Base-by-base conservation (phyloP, 495 filamentous ascomycete species). In the Neurospora africana region DNA sequence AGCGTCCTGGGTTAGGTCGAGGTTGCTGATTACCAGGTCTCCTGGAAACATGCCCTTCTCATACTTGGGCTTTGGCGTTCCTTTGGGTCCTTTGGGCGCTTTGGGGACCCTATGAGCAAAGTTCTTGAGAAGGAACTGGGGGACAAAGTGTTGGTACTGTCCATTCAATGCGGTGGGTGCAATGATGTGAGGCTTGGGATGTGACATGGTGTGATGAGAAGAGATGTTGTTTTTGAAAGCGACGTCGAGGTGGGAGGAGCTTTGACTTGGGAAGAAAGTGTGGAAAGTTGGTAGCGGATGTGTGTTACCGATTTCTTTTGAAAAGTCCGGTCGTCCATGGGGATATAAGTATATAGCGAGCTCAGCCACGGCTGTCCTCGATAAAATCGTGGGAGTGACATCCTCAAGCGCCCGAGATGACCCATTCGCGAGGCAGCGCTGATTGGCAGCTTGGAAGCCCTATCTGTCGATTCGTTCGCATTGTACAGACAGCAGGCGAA, bases 111-210 rank as follows among this genome's bases (percentile, higher is more conserved):
- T 65, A 68, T 77, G 75, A 19, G 82, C 76, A 68, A 84, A 86
- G 76, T 85, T 85, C 33, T 76, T 73, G 9, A 86, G 79, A 39
- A 86, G 79, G 69, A 84, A 86, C 68, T 80, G 83, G 1, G 84
- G 84, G 37, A 86, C 80, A 71, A 83, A 85, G 72, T 86, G 84
- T 61, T 86, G 84, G 72, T 86, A 85, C 53, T 84, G 75, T 5
- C 74, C 27, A n/a, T 33, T 43, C 2, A 5, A 30, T 33, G 30
- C 27, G 53, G 53, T 7, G 53, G 53, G 53, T 13, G 23, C 15
- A 15, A 19, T 33, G 13, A 4, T 33, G 15, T 33, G 17, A 19
- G 53, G 53, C 53, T 65, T 65, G 53, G 27, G 27, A 19, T 33
- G 6, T 65, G 53, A 33, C 30, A 65, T 33, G 53, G 30, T 35